These are phyloP conservation scores for Populus hybrid DNA, from an alignment of 441 rosid species.

Conservation along the genomic window DNA sequence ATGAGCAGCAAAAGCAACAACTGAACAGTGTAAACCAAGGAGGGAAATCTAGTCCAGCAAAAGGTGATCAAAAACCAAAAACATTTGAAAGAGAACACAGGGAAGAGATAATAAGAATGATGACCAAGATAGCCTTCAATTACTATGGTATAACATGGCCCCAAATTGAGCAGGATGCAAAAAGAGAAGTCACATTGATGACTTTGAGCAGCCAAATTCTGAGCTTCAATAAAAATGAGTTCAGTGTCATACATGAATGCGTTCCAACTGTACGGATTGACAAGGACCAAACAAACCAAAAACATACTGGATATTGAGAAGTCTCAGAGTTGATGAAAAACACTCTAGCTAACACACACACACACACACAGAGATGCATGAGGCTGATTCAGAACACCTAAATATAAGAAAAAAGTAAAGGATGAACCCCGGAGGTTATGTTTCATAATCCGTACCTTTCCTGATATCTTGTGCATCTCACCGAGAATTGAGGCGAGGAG, in stretches of 20 bases:
- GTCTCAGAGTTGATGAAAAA: neutral
- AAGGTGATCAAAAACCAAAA: neutral
- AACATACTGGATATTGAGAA: neutral
- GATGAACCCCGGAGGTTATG: slow-evolving; percentile 1
- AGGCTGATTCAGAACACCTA: slow-evolving; percentile 25
- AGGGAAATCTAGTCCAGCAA: neutral
- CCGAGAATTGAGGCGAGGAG: slow-evolving; percentile 81
- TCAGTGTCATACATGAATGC: neutral
- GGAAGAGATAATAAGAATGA: neutral
- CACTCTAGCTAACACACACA: neutral
- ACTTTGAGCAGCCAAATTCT: neutral
- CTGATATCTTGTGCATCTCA: slow-evolving; percentile 83
- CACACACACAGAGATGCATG: neutral
- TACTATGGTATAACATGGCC: neutral
- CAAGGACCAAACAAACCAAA: neutral
- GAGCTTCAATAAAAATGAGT: neutral
- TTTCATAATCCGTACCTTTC: slow-evolving; percentile 44
- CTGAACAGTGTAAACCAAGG: neutral
- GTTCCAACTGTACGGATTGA: neutral
- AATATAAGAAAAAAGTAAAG: slow-evolving; percentile 11
- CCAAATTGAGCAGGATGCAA: neutral
- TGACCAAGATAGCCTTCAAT: neutral
- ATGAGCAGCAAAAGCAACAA: neutral
- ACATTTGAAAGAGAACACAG: neutral
- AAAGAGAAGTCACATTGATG: neutral